These are phyloP conservation scores for Dendrocalamus latiflorus DNA, from an alignment of 202 grass and related monocot genomes.

Conservation along the genomic window DNA sequence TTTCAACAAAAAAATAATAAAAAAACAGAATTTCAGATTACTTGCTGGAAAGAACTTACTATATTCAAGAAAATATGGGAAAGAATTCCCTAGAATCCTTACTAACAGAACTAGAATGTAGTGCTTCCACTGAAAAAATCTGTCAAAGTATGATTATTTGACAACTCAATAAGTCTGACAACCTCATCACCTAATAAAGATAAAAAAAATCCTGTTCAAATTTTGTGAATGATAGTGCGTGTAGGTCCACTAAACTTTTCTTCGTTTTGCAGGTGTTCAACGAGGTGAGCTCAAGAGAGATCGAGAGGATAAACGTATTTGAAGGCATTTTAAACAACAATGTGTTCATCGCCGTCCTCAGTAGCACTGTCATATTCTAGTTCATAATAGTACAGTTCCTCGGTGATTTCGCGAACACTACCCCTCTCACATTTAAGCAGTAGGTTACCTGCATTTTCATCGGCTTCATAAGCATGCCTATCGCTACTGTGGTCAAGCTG, in stretches of 20 bases:
- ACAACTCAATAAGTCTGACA: neutral
- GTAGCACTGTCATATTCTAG: slow-evolving; percentile 74
- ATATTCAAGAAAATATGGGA: neutral
- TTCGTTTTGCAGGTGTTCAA: slow-evolving; percentile 72
- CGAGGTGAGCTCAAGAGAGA: slow-evolving; percentile 88
- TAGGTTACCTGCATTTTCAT: slow-evolving; percentile 63
- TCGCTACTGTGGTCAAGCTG: slow-evolving; percentile 69
- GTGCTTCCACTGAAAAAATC: neutral
- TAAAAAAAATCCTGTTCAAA: neutral
- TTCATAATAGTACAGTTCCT: slow-evolving; percentile 88
- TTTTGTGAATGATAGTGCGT: neutral
- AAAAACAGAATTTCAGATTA: neutral
- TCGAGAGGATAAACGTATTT: slow-evolving; percentile 92
- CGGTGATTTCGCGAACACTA: slow-evolving; percentile 86
- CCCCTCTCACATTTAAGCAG: slow-evolving; percentile 55
- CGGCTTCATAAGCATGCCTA: slow-evolving; percentile 90
- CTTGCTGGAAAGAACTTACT: neutral
- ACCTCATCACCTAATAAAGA: neutral
- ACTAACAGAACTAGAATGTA: neutral
- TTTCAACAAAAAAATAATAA: neutral
- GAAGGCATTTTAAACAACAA: slow-evolving; percentile 87
- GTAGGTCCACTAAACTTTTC: neutral
- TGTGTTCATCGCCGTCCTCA: slow-evolving; percentile 63
- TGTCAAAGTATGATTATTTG: neutral
- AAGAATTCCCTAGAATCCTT: neutral